Base-by-base conservation (phyloP, 352 stramenopile genomes). In the Aphanomyces euteiches region DNA sequence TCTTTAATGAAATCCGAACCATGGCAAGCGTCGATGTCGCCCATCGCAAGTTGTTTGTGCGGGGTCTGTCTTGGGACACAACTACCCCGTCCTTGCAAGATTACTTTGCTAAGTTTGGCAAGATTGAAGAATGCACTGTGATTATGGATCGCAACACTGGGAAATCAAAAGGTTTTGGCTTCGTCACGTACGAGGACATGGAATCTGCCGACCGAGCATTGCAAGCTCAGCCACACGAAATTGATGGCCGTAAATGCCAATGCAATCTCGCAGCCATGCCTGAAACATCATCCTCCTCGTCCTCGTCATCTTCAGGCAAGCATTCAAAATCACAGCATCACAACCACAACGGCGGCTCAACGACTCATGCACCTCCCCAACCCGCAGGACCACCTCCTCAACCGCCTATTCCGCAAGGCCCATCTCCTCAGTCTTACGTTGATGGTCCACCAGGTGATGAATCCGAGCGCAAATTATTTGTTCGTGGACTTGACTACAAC, bases 1-100 rank as follows among this genome's bases (percentile, higher is more conserved):
- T 93, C 61, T 80, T 83, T 59, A 67, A 79, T 56, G 79, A 85
- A 73, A 79, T 93, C 66, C 88, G 85, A 74, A 69, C 76, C 36
- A 75, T 79, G 69, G 81, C 75, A 19, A 87, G 77, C 59, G 75
- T 74, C 36, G 78, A 85, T 73, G 59, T 90, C n/a, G 72, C 73
- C 47, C 79, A 89, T 61, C 78, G 85, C 72, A 90, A 90, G 69
- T 78, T 93, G 45, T 87, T 89, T 73, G 79, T 93, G 72, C 77
- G 78, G 56, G 81, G 80, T 12, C 77, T 93, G 50, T 75, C 85
- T 41, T 84, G 77, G 77, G 75, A 89, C 70, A 88, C 79, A 37
- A 81, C 75, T 66, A 78, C 70, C 40, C 79, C 89, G 48, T 50
- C 67, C 34, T 72, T 93, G 50, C 82, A 79, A 56, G 56, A 75